These are phyloP conservation scores for Wickerhamiella infanticola DNA, from an alignment of 1,139 yeast genomes.

Conservation along the genomic window DNA sequence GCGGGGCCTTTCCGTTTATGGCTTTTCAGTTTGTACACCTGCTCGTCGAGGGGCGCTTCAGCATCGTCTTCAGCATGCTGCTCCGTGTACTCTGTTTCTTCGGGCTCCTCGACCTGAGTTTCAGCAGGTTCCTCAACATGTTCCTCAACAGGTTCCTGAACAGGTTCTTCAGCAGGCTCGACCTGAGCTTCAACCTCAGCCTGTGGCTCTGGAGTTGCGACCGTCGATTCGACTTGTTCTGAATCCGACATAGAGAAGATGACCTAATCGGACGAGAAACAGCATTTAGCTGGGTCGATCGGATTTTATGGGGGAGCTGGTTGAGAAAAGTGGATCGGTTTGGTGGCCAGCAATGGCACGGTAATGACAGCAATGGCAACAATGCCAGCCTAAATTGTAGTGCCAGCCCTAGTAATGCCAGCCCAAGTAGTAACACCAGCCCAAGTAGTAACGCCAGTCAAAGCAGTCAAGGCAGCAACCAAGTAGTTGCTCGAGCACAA, in stretches of 20 bases:
- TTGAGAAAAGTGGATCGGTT: too few species aligned
- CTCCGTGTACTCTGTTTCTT: not conserved
- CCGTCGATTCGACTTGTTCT: not conserved
- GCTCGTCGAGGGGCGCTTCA: constrained; percentile 26
- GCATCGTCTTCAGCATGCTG: constrained; percentile 11
- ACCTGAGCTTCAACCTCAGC: not conserved
- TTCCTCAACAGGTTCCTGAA: not conserved
- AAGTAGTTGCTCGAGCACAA: too few species aligned
- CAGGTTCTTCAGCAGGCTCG: not conserved
- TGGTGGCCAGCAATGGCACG: too few species aligned
- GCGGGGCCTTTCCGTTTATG: constrained; percentile 21
- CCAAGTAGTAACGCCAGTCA: too few species aligned
- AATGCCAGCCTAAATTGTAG: too few species aligned
- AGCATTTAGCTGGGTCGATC: too few species aligned
- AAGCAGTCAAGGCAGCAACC: too few species aligned
- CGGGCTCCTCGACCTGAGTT: not conserved
- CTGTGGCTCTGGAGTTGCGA: too few species aligned
- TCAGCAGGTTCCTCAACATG: not conserved
- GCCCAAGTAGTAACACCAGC: too few species aligned
- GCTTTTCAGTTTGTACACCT: constrained; percentile 26
- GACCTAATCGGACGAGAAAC: not conserved
- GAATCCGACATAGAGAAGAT: not conserved
- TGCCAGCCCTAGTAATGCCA: too few species aligned
- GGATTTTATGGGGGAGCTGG: too few species aligned
- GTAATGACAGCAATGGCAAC: too few species aligned